Evolutionary conservation across 163 green algal genomes (phyloP).

Genomic region (Chloroidium sp.): DNA sequence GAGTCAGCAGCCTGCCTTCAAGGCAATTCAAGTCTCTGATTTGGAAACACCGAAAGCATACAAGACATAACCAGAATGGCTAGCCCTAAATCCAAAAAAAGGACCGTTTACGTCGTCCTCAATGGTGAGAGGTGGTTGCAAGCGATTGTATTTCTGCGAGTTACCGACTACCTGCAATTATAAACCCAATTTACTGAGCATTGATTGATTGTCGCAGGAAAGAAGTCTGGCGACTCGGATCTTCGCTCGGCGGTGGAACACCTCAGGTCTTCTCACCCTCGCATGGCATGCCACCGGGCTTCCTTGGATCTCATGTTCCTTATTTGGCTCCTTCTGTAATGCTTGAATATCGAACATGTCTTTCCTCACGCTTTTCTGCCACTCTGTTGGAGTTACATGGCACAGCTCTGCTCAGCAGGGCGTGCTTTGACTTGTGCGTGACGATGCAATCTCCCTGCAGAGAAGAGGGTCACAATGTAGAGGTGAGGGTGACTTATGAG

Average conservation of each 20-base stretch:
- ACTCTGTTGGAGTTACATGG: background rate
- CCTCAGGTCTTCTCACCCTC: constrained; percentile 6
- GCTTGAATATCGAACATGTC: background rate
- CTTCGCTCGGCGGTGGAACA: constrained; percentile 10
- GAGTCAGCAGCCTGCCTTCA: no score
- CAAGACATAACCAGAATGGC: no score
- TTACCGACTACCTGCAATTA: no score
- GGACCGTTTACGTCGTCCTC: no score
- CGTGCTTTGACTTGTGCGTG: background rate
- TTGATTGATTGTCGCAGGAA: background rate
- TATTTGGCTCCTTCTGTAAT: background rate
- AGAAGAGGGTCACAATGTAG: constrained; percentile 15
- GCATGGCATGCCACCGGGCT: background rate
- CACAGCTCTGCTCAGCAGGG: background rate
- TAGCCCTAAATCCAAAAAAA: no score
- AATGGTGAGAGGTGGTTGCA: no score
- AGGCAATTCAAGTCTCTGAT: no score
- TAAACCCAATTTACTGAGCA: no score
- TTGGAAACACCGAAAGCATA: no score
- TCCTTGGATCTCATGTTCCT: background rate
- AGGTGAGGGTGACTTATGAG: constrained; percentile 18
- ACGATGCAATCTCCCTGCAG: background rate
- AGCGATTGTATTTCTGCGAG: no score
- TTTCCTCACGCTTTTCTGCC: background rate
- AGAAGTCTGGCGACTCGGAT: constrained; percentile 14